Percentiles rank a stretch among this genome's conserved stretches.
Evolutionary conservation across 1,284 basidiomycete genomes (phyloP).

Genomic region (Ustilago esculenta): DNA sequence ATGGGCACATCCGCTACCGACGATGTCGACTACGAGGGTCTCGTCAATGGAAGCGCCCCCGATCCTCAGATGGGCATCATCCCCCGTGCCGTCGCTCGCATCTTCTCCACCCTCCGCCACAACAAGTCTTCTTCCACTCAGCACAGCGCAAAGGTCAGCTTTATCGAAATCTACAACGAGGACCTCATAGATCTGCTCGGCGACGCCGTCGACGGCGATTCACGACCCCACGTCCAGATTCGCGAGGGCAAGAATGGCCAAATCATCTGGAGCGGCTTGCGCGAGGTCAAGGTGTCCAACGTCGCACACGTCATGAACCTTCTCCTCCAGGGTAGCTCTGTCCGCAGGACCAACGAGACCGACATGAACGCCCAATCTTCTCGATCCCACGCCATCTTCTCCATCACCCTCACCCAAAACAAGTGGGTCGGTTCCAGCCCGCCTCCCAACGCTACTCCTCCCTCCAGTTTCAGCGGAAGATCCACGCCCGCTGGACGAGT

Average conservation of each 20-base stretch:
- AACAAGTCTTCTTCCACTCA: constrained; percentile 69
- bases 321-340: constrained; percentile 81
- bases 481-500: constrained; percentile 25
- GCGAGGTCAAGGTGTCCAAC: constrained; percentile 85
- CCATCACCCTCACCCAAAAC: constrained; percentile 81
- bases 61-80: constrained; percentile 77
- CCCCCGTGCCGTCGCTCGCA: constrained; percentile 89
- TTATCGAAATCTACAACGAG: constrained; percentile 96
- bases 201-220: constrained; percentile 57
- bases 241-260: constrained; percentile 94
- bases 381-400: constrained; percentile 98
- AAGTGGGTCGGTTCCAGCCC: constrained; percentile 53
- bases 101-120: constrained; percentile 77
- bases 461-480: constrained; percentile 25
- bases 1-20: constrained; percentile 73
- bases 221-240: constrained; percentile 85
- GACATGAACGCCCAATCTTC: constrained; percentile 99
- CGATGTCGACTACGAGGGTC: constrained; percentile 51
- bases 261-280: constrained; percentile 95
- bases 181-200: constrained; percentile 68
- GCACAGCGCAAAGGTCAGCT: constrained; percentile 61
- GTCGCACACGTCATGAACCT: constrained; percentile 89
- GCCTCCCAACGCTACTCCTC: constrained; percentile 36
- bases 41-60: constrained; percentile 49
- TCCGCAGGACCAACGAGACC: constrained; percentile 93